Evolutionary conservation across 345 rosid genomes (phyloP).

Genomic region (Eucalyptus erythrocorys): DNA sequence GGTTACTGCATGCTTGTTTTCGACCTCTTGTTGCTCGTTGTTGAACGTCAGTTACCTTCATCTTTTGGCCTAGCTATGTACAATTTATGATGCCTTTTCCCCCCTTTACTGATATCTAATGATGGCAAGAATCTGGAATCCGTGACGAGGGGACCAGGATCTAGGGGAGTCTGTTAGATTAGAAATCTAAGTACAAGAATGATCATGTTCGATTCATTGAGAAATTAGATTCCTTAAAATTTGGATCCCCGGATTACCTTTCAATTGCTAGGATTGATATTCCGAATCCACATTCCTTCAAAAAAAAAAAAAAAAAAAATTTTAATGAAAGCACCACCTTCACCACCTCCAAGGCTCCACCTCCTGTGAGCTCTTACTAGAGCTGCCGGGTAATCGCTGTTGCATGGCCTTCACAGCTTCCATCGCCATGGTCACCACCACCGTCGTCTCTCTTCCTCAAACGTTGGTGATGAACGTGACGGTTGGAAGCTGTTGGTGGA

Average conservation of each 20-base stretch:
- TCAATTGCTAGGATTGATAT: not conserved
- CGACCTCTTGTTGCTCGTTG: not conserved
- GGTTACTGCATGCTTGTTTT: not conserved
- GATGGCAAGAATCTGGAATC: not conserved
- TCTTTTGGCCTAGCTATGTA: not conserved
- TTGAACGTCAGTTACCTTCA: not conserved
- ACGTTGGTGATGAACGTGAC: not conserved
- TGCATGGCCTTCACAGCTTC: not conserved
- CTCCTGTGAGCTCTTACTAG: not conserved
- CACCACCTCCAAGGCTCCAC: not conserved
- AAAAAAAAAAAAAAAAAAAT: too few species aligned
- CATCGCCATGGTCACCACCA: not conserved
- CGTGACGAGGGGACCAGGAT: not conserved
- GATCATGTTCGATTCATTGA: not conserved
- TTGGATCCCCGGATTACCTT: not conserved
- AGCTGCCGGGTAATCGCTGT: accelerated
- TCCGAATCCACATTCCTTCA: not conserved
- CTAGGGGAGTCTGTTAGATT: not conserved
- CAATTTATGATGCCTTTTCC: not conserved
- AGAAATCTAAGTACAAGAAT: not conserved
- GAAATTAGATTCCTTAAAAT: not conserved
- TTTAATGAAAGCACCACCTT: not conserved
- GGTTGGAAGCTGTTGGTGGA: not conserved
- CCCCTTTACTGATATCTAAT: not conserved
- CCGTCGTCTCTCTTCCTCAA: not conserved